A percentile compares a stretch with the other conserved stretches of the same genome.
These are phyloP conservation scores for Ceratocystis lukuohia DNA, from an alignment of 2,329 filamentous ascomycete species.

Conservation along the genomic window DNA sequence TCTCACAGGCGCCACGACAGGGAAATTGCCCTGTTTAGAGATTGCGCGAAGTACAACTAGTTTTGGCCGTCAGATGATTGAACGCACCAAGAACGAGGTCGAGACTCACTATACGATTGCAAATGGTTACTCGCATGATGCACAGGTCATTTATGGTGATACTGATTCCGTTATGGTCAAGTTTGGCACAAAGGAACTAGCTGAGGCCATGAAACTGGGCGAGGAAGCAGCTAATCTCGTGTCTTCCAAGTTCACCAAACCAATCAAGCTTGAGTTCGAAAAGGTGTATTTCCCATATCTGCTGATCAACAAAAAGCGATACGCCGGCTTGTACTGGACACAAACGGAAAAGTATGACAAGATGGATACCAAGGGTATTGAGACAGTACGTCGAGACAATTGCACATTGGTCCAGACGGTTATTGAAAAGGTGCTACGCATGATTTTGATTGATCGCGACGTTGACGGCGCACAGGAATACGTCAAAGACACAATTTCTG, in stretches of 20 bases:
- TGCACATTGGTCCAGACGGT: conserved; percentile 91
- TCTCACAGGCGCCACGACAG: conserved; percentile 87
- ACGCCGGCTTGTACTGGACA: conserved; percentile 96
- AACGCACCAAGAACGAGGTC: conserved; percentile 92
- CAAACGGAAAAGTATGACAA: conserved; percentile 91
- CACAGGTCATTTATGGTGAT: conserved; percentile 95
- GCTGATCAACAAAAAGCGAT: conserved; percentile 99
- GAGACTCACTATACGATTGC: conserved; percentile 79
- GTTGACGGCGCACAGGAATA: conserved; percentile 89
- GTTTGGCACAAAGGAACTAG: conserved; percentile 78
- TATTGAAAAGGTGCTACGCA: conserved; percentile 88
- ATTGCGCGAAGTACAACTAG: conserved; percentile 96
- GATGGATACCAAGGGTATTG: conserved; percentile 99
- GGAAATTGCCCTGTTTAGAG: conserved; percentile 84
- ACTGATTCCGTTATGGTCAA: conserved; percentile 99
- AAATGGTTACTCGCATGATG: conserved; percentile 89
- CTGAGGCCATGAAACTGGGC: conserved; percentile 87
- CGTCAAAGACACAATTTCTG: conserved; percentile 90
- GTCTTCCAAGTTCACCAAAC: conserved; percentile 83
- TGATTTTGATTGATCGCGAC: conserved; percentile 90
- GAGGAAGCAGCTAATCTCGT: conserved; percentile 82
- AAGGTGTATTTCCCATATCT: conserved; percentile 98
- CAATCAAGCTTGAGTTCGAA: conserved; percentile 98
- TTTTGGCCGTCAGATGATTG: conserved; percentile 98
- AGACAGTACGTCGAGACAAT: conserved; percentile 94